Evolutionary conservation across 2,329 filamentous ascomycete genomes (phyloP).

Genomic region (Penicillium sp.): DNA sequence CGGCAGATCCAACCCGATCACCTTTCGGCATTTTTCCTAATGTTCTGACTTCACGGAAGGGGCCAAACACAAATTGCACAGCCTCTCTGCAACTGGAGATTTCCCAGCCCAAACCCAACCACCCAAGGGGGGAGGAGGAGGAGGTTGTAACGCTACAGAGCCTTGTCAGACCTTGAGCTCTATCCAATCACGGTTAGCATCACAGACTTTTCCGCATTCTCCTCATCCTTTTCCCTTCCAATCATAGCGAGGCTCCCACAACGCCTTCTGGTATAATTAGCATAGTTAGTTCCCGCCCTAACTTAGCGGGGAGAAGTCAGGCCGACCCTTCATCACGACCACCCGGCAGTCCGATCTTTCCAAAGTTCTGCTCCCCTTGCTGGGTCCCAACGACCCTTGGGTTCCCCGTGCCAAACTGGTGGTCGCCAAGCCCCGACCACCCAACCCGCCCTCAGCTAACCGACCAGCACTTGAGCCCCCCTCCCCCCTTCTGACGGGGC

Average conservation of each 20-base stretch:
- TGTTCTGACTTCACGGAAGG: constrained; percentile 7
- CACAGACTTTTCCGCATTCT: neutral
- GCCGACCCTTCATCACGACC: neutral
- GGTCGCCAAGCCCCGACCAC: constrained; percentile 1
- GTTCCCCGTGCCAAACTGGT: neutral
- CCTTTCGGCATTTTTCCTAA: neutral
- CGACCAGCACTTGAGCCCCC: neutral
- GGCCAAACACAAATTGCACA: neutral
- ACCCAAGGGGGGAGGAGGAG: neutral
- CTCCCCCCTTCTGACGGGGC: neutral
- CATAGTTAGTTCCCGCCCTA: constrained; percentile 11
- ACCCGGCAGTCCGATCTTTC: neutral
- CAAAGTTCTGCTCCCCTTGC: neutral
- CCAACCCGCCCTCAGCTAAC: neutral
- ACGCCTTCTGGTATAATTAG: constrained; percentile 14
- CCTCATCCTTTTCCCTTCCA: neutral
- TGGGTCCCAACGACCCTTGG: neutral
- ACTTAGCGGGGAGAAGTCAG: constrained; percentile 3
- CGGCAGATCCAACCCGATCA: neutral
- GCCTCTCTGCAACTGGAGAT: neutral
- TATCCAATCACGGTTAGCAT: constrained; percentile 7
- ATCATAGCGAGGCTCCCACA: neutral
- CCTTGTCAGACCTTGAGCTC: neutral
- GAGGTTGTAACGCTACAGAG: constrained; percentile 2
- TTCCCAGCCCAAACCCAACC: neutral